phyloP scores from a whole-genome alignment of 352 stramenopile genomes.

The Thalassiosira mediterranea region DNA sequence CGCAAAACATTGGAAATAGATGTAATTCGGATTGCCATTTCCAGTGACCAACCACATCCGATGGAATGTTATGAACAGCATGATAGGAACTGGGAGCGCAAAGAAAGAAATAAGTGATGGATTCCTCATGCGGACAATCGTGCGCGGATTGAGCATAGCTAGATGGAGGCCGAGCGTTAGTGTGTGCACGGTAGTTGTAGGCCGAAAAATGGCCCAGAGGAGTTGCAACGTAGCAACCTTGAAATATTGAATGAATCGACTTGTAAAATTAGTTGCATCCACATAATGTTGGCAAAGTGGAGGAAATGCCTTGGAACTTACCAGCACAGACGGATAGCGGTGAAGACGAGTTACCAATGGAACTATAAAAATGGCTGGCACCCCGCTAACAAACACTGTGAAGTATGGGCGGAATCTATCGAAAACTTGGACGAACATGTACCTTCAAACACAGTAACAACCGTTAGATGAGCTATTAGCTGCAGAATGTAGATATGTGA shows the following conservation, averaged over 20 bases:
- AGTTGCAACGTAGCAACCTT: conserved; percentile 62
- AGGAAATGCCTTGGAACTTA: conserved; percentile 36
- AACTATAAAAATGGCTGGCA: conserved; percentile 67
- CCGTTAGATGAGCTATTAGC: conserved; percentile 9
- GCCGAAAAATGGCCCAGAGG: conserved; percentile 67
- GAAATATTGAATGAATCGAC: too few relatives aligned
- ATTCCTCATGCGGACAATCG: conserved; percentile 62
- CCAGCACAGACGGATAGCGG: conserved; percentile 68
- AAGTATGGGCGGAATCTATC: conserved; percentile 77
- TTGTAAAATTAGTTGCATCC: conserved; percentile 16
- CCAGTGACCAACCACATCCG: conserved; percentile 75
- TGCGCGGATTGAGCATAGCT: conserved; percentile 55
- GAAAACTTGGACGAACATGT: conserved; percentile 82
- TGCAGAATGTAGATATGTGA: conserved; percentile 8
- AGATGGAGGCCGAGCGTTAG: conserved; percentile 60
- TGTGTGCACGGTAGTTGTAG: conserved; percentile 64
- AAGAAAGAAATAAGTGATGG: conserved; percentile 55
- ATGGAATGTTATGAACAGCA: conserved; percentile 62
- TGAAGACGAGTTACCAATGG: conserved; percentile 69
- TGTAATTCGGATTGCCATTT: conserved; percentile 82
- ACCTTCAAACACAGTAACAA: too few relatives aligned
- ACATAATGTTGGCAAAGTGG: too few relatives aligned
- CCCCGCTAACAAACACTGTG: conserved; percentile 50
- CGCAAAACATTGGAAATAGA: conserved; percentile 82
- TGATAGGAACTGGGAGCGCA: conserved; percentile 52